Evolutionary conservation across 768 basidiomycete species (phyloP).

Genomic region (Rhizopogon sp.): DNA sequence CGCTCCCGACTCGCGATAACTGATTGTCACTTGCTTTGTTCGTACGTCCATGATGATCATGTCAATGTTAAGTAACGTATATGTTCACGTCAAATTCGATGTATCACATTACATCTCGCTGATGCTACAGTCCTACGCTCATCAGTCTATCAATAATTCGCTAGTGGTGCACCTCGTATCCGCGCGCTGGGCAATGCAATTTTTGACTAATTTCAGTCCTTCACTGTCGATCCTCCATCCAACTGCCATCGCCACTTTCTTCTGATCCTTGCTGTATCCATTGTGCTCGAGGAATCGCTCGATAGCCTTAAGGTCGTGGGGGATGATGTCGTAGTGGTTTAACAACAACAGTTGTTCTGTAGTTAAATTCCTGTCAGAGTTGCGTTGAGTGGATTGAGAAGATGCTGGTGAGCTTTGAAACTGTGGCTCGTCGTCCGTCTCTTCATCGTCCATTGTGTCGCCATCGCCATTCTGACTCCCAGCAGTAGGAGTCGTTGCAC

Average conservation of each 20-base stretch:
- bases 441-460: neutral
- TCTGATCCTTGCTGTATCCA: neutral
- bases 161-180: neutral
- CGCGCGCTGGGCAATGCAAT: neutral
- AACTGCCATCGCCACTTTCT: neutral
- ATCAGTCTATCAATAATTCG: neutral
- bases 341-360: no score
- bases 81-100: neutral
- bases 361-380: no score
- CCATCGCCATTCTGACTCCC: neutral
- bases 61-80: neutral
- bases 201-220: neutral
- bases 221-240: neutral
- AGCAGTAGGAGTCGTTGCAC: neutral
- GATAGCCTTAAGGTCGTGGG: neutral
- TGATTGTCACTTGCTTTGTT: neutral
- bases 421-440: neutral
- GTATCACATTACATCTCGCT: neutral
- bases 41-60: neutral
- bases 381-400: no score
- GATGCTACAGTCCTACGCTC: neutral
- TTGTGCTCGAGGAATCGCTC: neutral
- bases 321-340: neutral
- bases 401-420: no score
- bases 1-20: constrained; percentile 50